phyloP scores from a whole-genome alignment of 2,329 filamentous ascomycete genomes.

The Plectosphaerella cucumerina region DNA sequence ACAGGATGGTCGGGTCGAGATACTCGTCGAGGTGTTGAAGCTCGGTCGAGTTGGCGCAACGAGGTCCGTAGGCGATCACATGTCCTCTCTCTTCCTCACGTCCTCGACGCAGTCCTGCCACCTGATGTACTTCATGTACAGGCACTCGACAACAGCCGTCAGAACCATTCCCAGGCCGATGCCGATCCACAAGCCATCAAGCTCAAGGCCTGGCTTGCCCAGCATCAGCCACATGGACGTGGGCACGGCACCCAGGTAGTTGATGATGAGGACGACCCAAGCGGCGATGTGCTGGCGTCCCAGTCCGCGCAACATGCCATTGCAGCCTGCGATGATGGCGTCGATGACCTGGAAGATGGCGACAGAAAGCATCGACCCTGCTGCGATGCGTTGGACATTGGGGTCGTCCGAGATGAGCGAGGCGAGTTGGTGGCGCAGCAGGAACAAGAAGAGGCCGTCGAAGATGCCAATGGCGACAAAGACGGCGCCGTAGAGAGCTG shows the following conservation, averaged over 20 bases:
- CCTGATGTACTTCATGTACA: conserved; percentile 23
- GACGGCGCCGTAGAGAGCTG: conserved; percentile 25
- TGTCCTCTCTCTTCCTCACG: conserved; percentile 21
- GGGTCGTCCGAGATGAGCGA: conserved; percentile 26
- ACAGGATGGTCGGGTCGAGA: no score
- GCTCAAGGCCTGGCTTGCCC: conserved; percentile 20
- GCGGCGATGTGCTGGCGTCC: conserved; percentile 32
- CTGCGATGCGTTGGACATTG: conserved; percentile 22
- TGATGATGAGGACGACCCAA: conserved; percentile 28
- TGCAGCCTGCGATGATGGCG: conserved; percentile 27
- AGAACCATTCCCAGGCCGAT: conserved; percentile 26
- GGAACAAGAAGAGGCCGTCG: conserved; percentile 25
- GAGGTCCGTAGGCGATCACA: no score
- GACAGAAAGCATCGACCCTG: conserved; percentile 24
- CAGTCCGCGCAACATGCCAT: conserved; percentile 33
- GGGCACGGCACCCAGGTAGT: conserved; percentile 33
- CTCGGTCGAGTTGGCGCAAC: no score
- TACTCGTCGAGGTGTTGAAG: no score
- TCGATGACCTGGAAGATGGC: conserved; percentile 29
- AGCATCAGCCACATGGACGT: conserved; percentile 33
- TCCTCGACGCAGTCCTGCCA: conserved; percentile 26
- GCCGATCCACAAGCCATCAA: conserved; percentile 30
- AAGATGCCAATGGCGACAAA: conserved; percentile 25
- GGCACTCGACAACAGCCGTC: conserved; percentile 23
- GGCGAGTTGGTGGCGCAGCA: conserved; percentile 22